A percentile compares a stretch with the other conserved stretches of the same genome.
phyloP scores from a whole-genome alignment of 805 yeast species.

The Cyberlindnera misumaiensis region DNA sequence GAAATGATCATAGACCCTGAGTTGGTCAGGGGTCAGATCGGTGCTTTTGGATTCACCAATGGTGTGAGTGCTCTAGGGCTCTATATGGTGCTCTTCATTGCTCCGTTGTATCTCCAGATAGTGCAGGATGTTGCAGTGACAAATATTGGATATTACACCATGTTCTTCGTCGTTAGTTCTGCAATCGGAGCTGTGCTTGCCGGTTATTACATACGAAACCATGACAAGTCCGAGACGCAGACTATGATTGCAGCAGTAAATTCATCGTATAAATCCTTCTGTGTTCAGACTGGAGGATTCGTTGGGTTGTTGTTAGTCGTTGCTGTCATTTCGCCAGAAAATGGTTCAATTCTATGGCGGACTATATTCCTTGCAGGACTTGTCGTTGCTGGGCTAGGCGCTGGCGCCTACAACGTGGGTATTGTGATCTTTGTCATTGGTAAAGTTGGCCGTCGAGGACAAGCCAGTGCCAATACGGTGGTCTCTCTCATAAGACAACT shows the following conservation, averaged over 20 bases:
- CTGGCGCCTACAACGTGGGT: conserved; percentile 36
- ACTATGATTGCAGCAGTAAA: conserved; percentile 19
- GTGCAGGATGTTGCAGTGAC: conserved; percentile 33
- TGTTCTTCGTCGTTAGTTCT: conserved; percentile 33
- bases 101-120: conserved; percentile 38
- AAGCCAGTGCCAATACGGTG: conserved; percentile 40
- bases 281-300: conserved; percentile 16
- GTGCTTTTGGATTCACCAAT: conserved; percentile 30
- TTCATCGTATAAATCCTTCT: conserved; percentile 11
- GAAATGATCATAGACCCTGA: conserved; percentile 36
- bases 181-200: conserved; percentile 34
- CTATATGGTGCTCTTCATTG: conserved; percentile 29
- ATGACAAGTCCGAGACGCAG: conserved; percentile 16
- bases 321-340: conserved; percentile 9
- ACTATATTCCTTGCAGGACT: conserved; percentile 23
- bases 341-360: conserved; percentile 14
- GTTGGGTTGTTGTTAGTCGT: conserved; percentile 7
- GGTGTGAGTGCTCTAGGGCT: conserved; percentile 31
- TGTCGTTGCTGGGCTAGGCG: conserved; percentile 30
- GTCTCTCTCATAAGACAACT: conserved; percentile 36
- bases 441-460: conserved; percentile 33
- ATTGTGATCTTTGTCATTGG: conserved; percentile 34
- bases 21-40: conserved; percentile 32
- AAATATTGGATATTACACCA: conserved; percentile 33
- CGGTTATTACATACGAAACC: conserved; percentile 27